A percentile compares a stretch with the other conserved stretches of the same genome.
Conservation (phyloP, 225 moss, liverwort and hornwort species). For the Straminergon stramineum region DNA sequence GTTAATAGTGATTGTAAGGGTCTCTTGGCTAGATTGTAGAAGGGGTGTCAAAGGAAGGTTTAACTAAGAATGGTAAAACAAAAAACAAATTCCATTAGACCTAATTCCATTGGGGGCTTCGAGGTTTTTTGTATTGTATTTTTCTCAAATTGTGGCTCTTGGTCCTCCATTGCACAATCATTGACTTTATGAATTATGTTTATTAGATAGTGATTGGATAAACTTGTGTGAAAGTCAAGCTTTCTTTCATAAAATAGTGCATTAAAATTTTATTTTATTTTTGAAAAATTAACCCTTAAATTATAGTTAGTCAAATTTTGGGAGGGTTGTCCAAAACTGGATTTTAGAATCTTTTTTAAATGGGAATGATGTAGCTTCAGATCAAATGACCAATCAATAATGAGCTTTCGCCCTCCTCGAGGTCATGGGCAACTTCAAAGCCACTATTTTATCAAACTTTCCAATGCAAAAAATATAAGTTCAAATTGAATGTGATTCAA, state of each 20-base stretch:
- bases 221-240: accelerated
- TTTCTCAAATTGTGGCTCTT: no score
- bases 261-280: neutral
- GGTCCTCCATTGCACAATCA: no score
- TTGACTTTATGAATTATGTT: no score
- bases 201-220: no score
- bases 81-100: no score
- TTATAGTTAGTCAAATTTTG: accelerated
- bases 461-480: neutral
- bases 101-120: no score
- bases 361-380: neutral
- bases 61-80: no score
- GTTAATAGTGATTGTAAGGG: no score
- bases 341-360: neutral
- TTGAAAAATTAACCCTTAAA: neutral
- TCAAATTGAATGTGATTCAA: neutral
- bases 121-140: no score
- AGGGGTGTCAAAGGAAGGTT: no score
- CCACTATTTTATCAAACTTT: neutral
- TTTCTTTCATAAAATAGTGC: neutral
- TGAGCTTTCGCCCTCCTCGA: accelerated
- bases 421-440: neutral
- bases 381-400: neutral
- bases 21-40: no score
- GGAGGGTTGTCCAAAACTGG: accelerated